Evolutionary conservation across 805 yeast genomes (phyloP).

Genomic region (Wickerhamomyces rabaulensis): DNA sequence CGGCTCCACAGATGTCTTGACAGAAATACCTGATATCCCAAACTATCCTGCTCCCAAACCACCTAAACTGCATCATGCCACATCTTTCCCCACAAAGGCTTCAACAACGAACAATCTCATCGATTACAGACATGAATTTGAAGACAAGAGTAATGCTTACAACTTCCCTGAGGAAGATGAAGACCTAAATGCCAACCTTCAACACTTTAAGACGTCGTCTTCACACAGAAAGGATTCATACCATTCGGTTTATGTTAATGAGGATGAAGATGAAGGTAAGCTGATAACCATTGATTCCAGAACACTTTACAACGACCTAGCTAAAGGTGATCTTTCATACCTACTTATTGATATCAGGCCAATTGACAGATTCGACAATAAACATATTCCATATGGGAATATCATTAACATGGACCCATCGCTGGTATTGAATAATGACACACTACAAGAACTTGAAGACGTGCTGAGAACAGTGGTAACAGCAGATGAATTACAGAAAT

Average conservation of each 20-base stretch:
- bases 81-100: constrained; percentile 7
- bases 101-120: background rate
- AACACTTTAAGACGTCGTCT: constrained; percentile 5
- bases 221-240: constrained; percentile 33
- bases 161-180: background rate
- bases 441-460: constrained; percentile 24
- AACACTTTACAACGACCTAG: constrained; percentile 35
- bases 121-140: background rate
- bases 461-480: constrained; percentile 3
- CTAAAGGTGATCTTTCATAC: constrained; percentile 35
- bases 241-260: constrained; percentile 34
- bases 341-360: constrained; percentile 38
- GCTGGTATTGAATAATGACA: constrained; percentile 28
- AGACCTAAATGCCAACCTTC: background rate
- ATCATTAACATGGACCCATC: constrained; percentile 38
- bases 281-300: constrained; percentile 29
- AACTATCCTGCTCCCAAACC: constrained; percentile 12
- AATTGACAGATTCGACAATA: constrained; percentile 24
- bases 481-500: constrained; percentile 12
- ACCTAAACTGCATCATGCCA: constrained; percentile 9
- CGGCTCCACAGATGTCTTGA: constrained; percentile 11
- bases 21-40: constrained; percentile 5
- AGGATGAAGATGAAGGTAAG: constrained; percentile 42
- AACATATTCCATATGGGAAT: constrained; percentile 34
- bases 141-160: background rate